These are phyloP conservation scores for Podaxis carcinomalis DNA, from an alignment of 768 basidiomycete species.

Conservation along the genomic window DNA sequence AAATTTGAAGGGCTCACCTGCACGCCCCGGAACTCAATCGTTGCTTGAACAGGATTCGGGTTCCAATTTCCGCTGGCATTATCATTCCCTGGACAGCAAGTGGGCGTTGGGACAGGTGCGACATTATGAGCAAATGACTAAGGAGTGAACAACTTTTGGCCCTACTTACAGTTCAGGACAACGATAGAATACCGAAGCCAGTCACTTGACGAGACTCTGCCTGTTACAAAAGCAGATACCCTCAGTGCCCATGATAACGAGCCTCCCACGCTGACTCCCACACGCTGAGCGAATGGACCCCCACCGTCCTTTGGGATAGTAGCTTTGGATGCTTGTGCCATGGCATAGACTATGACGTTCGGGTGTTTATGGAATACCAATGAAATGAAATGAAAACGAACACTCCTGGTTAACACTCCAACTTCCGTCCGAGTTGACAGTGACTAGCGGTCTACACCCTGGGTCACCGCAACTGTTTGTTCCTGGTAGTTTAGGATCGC, in stretches of 20 bases:
- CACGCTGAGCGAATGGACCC: constrained; percentile 66
- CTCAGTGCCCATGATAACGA: constrained; percentile 49
- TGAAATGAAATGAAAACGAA: constrained; percentile 22
- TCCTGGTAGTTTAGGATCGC: constrained; percentile 62
- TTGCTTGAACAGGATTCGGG: constrained; percentile 49
- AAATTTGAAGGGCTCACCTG: constrained; percentile 35
- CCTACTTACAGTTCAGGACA: constrained; percentile 59
- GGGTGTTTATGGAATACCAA: not conserved
- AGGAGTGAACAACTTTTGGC: not conserved
- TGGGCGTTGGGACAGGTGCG: not conserved
- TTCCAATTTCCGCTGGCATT: constrained; percentile 45
- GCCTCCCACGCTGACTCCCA: constrained; percentile 61
- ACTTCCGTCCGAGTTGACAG: constrained; percentile 59
- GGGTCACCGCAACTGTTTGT: constrained; percentile 55
- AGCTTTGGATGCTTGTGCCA: constrained; percentile 75
- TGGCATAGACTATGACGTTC: constrained; percentile 51
- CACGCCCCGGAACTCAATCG: constrained; percentile 61
- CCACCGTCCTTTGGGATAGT: constrained; percentile 63
- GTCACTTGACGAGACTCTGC: constrained; percentile 46
- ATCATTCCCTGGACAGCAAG: constrained; percentile 38
- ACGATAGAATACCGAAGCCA: constrained; percentile 67
- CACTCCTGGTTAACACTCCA: constrained; percentile 74
- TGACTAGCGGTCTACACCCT: constrained; percentile 65
- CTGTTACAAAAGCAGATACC: constrained; percentile 66
- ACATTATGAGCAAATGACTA: not conserved